Percentiles rank a stretch among this genome's conserved stretches.
Evolutionary conservation across 2,329 filamentous ascomycete genomes (phyloP).

Genomic region (Fusarium circinatum): DNA sequence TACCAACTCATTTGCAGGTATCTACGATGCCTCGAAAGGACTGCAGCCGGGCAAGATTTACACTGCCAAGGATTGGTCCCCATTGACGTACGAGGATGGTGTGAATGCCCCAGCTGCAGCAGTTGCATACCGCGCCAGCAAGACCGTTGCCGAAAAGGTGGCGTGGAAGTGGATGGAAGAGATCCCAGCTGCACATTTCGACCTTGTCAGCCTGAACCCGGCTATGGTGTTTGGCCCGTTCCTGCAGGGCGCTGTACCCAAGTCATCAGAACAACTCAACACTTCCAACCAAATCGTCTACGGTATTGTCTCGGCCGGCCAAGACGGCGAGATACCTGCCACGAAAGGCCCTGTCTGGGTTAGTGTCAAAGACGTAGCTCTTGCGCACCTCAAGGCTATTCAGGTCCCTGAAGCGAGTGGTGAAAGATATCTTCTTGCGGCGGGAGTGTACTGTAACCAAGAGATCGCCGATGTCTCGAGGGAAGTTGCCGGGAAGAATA

Average conservation of each 20-base stretch:
- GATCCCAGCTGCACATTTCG: not conserved
- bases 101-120: constrained; percentile 1
- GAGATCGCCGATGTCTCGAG: not conserved
- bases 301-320: not conserved
- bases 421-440: constrained; percentile 3
- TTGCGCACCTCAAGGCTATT: not conserved
- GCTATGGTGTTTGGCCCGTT: constrained; percentile 14
- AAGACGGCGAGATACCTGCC: not conserved
- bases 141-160: constrained; percentile 6
- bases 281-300: constrained; percentile 10
- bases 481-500: not conserved
- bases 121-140: not conserved
- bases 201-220: constrained; percentile 1
- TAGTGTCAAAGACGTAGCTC: constrained; percentile 1
- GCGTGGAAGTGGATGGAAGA: constrained; percentile 11
- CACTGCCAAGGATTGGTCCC: constrained; percentile 3
- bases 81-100: constrained; percentile 2
- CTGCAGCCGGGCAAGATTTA: constrained; percentile 1
- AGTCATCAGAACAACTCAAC: not conserved
- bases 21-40: constrained; percentile 6
- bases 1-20: constrained; percentile 13
- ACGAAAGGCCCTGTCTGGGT: constrained; percentile 8
- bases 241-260: not conserved
- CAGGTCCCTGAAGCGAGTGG: constrained; percentile 2
- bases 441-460: constrained; percentile 6